A percentile compares a stretch with the other conserved stretches of the same genome.
Evolutionary conservation across 345 rosid species (phyloP).

Genomic region (Citrus medica): DNA sequence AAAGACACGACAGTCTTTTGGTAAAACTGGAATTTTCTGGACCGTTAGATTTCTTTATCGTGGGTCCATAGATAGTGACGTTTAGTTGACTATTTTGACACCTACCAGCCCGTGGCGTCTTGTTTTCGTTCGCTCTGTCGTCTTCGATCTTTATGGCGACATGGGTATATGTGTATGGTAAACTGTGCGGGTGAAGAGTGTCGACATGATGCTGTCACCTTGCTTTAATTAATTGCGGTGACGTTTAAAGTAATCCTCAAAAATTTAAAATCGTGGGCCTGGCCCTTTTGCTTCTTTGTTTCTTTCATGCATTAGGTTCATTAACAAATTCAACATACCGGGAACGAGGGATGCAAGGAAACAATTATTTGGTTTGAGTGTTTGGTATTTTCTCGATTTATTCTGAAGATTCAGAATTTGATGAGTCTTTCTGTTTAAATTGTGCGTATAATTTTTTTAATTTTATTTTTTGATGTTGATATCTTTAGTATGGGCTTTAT

Average conservation of each 20-base stretch:
- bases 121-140: slow-evolving; percentile 1
- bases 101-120: slow-evolving; percentile 22
- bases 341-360: too few relatives aligned
- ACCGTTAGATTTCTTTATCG: slow-evolving; percentile 17
- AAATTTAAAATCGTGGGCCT: too few relatives aligned
- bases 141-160: slow-evolving; percentile 22
- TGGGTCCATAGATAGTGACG: slow-evolving; percentile 21
- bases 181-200: background rate
- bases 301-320: too few relatives aligned
- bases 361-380: too few relatives aligned
- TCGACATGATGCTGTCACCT: background rate
- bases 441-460: too few relatives aligned
- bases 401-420: too few relatives aligned
- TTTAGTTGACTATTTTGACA: slow-evolving; percentile 23
- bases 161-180: slow-evolving; percentile 7
- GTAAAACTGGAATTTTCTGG: background rate
- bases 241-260: background rate
- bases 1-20: background rate
- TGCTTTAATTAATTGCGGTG: background rate
- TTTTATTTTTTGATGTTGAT: too few relatives aligned
- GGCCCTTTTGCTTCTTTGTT: too few relatives aligned
- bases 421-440: too few relatives aligned
- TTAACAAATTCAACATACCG: too few relatives aligned
- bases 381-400: too few relatives aligned
- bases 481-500: too few relatives aligned